Base-by-base conservation (phyloP, 164 flowering plant species). In the Dillenia turbinata region DNA sequence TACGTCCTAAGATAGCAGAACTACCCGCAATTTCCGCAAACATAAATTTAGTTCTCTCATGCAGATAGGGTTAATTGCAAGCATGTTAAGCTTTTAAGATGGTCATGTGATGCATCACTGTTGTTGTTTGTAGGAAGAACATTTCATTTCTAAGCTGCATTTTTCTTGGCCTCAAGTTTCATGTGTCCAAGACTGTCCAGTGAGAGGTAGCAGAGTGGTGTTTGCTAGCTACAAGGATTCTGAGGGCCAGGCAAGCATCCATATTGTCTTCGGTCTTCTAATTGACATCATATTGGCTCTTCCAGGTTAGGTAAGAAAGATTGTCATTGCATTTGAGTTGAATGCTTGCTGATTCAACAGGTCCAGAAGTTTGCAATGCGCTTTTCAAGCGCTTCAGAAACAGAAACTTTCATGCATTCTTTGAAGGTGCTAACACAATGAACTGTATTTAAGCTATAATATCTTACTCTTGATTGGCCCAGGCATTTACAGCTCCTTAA, bases 131-230 rank as follows among this genome's bases (percentile, higher is more conserved):
- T 74, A 81, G 86, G 86, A 81, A 73, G 81, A 81, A 60, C 88
- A 81, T 60, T 78, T 71, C 57, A 46, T 76, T 55, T 77, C 80
- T 55, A 75, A 74, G 76, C 75, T 84, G 66, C 73, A 79, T 60
- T 77, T 84, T 68, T 67, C 81, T 19, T 80, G 89, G 86, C 89
- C 86, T 52, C 84, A 80, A 71, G 74, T 81, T 57, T 73, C 85
- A 16, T 77, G 77, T 45, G 63, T 46, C 43, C 45, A 52, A 1
- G 63, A 70, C 14, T 76, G 71, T 16, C 68, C 80, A 59, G 14
- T 59, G 11, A 57, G 78, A 45, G 81, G 78, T 22, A 75, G 78
- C 66, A 78, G 79, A 57, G 80, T 61, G 33, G 62, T 80, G 47
- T 67, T 81, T 71, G 78, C 75, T 16, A 71, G 75, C 69, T 81